phyloP scores from a whole-genome alignment of 2,329 filamentous ascomycete species.

The Zasmidium citrigriseum region DNA sequence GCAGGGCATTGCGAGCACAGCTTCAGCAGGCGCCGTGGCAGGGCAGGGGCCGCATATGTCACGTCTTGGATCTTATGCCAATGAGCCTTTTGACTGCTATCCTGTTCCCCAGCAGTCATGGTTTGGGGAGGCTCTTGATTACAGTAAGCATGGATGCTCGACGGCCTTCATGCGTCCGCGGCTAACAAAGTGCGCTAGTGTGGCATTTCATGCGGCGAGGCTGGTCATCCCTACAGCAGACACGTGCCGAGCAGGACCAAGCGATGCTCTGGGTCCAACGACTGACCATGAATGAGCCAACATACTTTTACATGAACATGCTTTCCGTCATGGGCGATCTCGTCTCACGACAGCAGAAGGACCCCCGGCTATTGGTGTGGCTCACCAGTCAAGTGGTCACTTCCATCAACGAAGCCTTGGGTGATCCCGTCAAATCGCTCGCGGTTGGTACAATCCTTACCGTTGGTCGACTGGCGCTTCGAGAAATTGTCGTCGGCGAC shows the following conservation, averaged over 20 bases:
- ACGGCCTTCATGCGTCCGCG: too few relatives aligned
- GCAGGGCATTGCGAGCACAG: too few relatives aligned
- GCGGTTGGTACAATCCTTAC: slow-evolving; percentile 13
- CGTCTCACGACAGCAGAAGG: slow-evolving; percentile 4
- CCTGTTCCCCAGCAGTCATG: slow-evolving; percentile 13
- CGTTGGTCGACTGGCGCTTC: slow-evolving; percentile 17
- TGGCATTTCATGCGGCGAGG: slow-evolving; percentile 13
- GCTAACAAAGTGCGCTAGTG: too few relatives aligned
- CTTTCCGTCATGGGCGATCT: slow-evolving; percentile 14
- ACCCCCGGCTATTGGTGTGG: slow-evolving; percentile 11
- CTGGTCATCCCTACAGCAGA: slow-evolving; percentile 6
- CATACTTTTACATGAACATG: slow-evolving; percentile 21
- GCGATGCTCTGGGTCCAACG: slow-evolving; percentile 17
- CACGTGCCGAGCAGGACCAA: slow-evolving; percentile 3
- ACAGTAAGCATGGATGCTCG: slow-evolving; percentile 8
- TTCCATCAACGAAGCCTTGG: slow-evolving; percentile 15
- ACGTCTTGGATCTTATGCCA: background rate
- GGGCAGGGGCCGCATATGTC: background rate
- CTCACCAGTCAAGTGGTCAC: slow-evolving; percentile 7
- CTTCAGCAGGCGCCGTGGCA: too few relatives aligned
- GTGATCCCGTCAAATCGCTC: slow-evolving; percentile 4
- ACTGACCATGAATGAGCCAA: slow-evolving; percentile 10
- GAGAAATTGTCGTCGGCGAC: slow-evolving; percentile 17
- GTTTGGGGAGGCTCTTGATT: slow-evolving; percentile 9
- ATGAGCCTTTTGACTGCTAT: slow-evolving; percentile 11